Evolutionary conservation across 2,329 filamentous ascomycete genomes (phyloP), one percentile per base, ranked within the genome.

Genomic region (Arthrocladium fulminans): DNA sequence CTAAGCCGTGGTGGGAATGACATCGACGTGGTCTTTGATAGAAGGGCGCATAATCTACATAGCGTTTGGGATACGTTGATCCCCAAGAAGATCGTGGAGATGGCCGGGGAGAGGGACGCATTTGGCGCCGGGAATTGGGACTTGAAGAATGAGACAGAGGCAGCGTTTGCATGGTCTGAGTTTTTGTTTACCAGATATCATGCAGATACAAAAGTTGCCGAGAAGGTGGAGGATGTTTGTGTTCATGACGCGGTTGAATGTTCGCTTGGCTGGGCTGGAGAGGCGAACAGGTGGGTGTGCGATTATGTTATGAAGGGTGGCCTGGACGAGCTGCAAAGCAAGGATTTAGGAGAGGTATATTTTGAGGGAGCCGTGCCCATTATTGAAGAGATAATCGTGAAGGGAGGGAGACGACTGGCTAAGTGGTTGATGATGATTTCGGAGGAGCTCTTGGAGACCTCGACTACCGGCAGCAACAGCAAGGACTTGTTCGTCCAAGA

Each of bases 1-100:
- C 74, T 82, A 5, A 71, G 73, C 2, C 67, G 73, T 19, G 84
- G 84, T 47, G 84, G 84, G 0, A 88, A 88, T 56, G 74, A 75
- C 9, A 83, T 88, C 56, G 63, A 71, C 12, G 83, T 88, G 1
- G 68, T 66, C 13, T 88, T 81, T 66, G 70, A 79, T 22, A 73
- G 73, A 2, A 62, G 65, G 24, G 63, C 69, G 23, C 72, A 76
- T 48, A 88, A 88, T 60, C 71, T 88, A 35, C 84, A 88, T 60
- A 74, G 82, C 50, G 77, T 86, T 13, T 88, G 84, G 84, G 84
- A 88, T 60, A 79, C 75, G 12, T 34, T 56, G 17, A 57, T 59
- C 12, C 52, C 51, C 3, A 54, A 56, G 35, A 59, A 55, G 48
- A 55, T 48, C 2, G 62, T 67, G 44, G 61, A 61, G 32, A 13